Conservation (phyloP, 495 filamentous ascomycete genomes). For the Usnea hakonensis region DNA sequence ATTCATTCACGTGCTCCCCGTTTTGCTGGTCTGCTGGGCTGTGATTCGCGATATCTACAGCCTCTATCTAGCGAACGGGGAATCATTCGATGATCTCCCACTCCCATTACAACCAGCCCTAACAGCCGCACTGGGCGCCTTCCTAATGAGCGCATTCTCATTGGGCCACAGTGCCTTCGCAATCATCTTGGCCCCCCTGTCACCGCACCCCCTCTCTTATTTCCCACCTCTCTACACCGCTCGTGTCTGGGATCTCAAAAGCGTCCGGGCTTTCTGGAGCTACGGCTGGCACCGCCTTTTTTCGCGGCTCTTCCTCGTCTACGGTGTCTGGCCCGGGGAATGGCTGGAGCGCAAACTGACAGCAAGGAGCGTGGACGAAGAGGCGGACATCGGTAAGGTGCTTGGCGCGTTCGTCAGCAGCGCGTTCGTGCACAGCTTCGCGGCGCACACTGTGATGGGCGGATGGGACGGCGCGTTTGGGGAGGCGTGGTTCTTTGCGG, state of each 20-base stretch:
- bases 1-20: slow-evolving; percentile 18
- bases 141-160: slow-evolving; percentile 21
- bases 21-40: slow-evolving; percentile 17
- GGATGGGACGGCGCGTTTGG: slow-evolving; percentile 19
- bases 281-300: slow-evolving; percentile 27
- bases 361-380: slow-evolving; percentile 11
- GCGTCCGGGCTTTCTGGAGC: slow-evolving; percentile 23
- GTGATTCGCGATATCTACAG: slow-evolving; percentile 18
- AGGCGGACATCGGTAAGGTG: slow-evolving; percentile 24
- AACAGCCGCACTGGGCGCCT: slow-evolving; percentile 22
- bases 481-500: slow-evolving; percentile 24
- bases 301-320: slow-evolving; percentile 24
- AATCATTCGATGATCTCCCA: slow-evolving; percentile 19
- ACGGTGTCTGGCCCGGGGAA: slow-evolving; percentile 26
- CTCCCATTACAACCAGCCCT: slow-evolving; percentile 16
- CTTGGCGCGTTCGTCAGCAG: slow-evolving; percentile 23
- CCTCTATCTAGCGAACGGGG: slow-evolving; percentile 5
- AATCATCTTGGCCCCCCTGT: slow-evolving; percentile 20
- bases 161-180: slow-evolving; percentile 21
- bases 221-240: slow-evolving; percentile 24
- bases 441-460: slow-evolving; percentile 21
- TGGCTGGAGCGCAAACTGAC: slow-evolving; percentile 23
- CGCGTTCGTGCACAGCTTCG: slow-evolving; percentile 23
- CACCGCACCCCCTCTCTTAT: slow-evolving; percentile 24
- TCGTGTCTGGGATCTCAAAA: slow-evolving; percentile 20